Evolutionary conservation across 2,329 filamentous ascomycete species (phyloP), one percentile per base, ranked within the genome.

Genomic region (Paraphaeosphaeria sporulosa): DNA sequence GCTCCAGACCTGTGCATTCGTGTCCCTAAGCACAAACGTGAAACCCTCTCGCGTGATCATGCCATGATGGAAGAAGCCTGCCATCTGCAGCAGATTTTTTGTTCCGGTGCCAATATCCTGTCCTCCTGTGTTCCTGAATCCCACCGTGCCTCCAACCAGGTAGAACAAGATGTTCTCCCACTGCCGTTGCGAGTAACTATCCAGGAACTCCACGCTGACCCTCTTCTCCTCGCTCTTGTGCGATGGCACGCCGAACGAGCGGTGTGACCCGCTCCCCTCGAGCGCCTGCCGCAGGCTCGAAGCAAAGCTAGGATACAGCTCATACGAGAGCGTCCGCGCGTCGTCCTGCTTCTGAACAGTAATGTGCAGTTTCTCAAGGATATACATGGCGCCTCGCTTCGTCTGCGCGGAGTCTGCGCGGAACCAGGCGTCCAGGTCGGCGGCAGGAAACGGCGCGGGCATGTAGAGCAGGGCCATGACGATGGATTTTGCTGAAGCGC

Each of bases 141-240:
- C 69, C 4, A 86, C 88, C 9, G 91, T 89, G 62, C 87, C 90
- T 59, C 90, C 91, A 21, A 99, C 95, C 76, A 99, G 94, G 73
- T 93, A 99, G 77, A 97, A 95, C 50, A 99, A 79, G 30, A 99
- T 97, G 27, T 93, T 91, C 78, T 99, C 96, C 94, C 95, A 99
- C 74, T 96, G 94, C 69, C 86, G 87, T 57, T 92, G 87, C 5
- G 95, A 93, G 79, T 94, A 96, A 30, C 88, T 85, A 73, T 99
- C 95, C 59, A 99, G 85, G 67, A 91, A 92, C 1, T 85, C 72
- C 12, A 93, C 78, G 60, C 90, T 88, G 51, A 95, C 86, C 51
- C 87, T 85, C 57, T 84, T 81, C 43, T 87, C 85, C 36, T 87
- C 83, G 3, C 87, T 83, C 8, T 89, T 84, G 13, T 83, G 85